Evolutionary conservation across 2,329 filamentous ascomycete species (phyloP).

Genomic region (Lomentospora prolificans): DNA sequence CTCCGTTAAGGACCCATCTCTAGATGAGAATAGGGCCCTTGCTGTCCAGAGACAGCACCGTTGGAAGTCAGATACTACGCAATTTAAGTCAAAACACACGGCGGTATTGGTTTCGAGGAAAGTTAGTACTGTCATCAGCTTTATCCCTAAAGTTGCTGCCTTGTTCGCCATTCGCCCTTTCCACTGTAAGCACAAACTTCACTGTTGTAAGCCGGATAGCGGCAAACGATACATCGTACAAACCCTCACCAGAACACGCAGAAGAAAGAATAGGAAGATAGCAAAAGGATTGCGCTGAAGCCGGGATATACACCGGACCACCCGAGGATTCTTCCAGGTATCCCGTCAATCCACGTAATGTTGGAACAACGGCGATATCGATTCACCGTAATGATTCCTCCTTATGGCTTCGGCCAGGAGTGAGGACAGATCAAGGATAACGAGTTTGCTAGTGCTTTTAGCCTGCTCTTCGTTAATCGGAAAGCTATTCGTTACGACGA

Average conservation of each 20-base stretch:
- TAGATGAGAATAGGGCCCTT: constrained; percentile 46
- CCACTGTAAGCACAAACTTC: not conserved
- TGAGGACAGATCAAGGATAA: constrained; percentile 80
- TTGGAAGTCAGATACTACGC: constrained; percentile 32
- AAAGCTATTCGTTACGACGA: constrained; percentile 96
- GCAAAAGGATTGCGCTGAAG: not conserved
- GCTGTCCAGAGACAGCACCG: constrained; percentile 58
- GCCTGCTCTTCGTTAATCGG: constrained; percentile 71
- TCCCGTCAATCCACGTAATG: constrained; percentile 24
- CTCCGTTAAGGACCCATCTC: constrained; percentile 60
- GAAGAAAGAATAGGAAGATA: not conserved
- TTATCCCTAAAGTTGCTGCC: not conserved
- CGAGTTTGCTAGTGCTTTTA: constrained; percentile 67
- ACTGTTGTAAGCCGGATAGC: not conserved
- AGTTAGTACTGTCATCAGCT: not conserved
- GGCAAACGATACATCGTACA: not conserved
- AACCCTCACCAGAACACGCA: not conserved
- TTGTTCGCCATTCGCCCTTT: not conserved
- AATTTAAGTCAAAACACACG: not conserved
- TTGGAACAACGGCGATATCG: constrained; percentile 61
- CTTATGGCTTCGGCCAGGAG: constrained; percentile 86
- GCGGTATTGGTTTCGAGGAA: too few species aligned
- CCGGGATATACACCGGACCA: too few species aligned
- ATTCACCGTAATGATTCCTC: constrained; percentile 92
- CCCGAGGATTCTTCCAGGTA: not conserved